These are phyloP conservation scores for Cladorrhinum sp. DNA, from an alignment of 2,329 filamentous ascomycete species.

Conservation along the genomic window DNA sequence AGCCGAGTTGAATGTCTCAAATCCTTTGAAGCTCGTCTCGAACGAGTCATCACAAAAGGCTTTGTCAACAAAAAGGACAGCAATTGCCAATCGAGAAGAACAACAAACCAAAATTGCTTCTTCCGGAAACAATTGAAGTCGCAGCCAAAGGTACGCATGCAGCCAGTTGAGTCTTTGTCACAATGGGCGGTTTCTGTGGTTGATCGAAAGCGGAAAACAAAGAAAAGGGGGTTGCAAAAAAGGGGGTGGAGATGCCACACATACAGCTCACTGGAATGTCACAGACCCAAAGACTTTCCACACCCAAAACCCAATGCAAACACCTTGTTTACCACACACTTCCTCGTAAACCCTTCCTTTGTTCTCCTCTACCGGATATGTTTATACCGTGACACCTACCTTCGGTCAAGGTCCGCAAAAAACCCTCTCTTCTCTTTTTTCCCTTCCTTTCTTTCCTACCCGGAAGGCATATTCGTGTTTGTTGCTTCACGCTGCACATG, in stretches of 20 bases:
- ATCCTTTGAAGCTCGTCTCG: not conserved
- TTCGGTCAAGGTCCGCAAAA: not conserved
- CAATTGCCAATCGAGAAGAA: not conserved
- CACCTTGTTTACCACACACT: not conserved
- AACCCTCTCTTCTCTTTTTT: not conserved
- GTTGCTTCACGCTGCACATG: not conserved
- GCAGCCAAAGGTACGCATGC: not conserved
- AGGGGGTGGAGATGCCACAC: not conserved
- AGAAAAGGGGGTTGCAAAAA: not conserved
- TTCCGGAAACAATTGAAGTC: not conserved
- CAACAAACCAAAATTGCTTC: not conserved
- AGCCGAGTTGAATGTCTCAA: not conserved
- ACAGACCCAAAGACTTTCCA: not conserved
- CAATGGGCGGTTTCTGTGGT: not conserved
- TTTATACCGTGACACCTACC: not conserved
- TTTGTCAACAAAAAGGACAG: not conserved
- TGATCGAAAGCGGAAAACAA: not conserved
- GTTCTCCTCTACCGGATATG: not conserved
- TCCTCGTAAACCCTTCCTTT: not conserved
- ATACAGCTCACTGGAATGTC: not conserved
- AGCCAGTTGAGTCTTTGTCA: not conserved
- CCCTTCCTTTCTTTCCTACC: not conserved
- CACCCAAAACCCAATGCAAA: not conserved
- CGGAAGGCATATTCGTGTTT: not conserved
- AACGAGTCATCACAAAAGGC: not conserved